Evolutionary conservation across 495 filamentous ascomycete species (phyloP), one percentile per base, ranked within the genome.

Genomic region (Talaromyces adpressus): DNA sequence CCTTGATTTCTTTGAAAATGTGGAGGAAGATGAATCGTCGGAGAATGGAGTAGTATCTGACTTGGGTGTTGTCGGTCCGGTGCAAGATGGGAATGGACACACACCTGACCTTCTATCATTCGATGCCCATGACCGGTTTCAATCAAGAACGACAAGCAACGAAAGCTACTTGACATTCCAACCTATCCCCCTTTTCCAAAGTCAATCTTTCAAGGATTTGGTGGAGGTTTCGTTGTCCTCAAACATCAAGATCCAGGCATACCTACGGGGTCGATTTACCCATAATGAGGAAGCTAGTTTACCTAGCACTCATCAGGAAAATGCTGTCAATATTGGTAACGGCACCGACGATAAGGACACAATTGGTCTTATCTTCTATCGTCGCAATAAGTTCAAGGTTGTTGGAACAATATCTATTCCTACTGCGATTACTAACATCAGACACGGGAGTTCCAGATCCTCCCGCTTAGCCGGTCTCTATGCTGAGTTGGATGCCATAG

Each of bases 331-430:
- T 2, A 30, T 25, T 45, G 18, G n/a, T 51, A 45, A 22, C 23
- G 22, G 32, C 59, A 16, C 32, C 11, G 12, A 47, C 14, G 34
- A 61, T 3, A 39, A 27, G 11, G 59, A 61, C 41, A 45, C 22
- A 47, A n/a, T 61, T 11, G 59, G 41, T 25, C 16, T 61, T 14
- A 61, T 61, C 22, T 61, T 61, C 32, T 61, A 61, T 49, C 32
- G 59, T 18, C 32, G 59, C 9, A 61, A 61, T 9, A 61, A 61
- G 25, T 61, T 61, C 59, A 61, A 61, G 12, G 59, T 61, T 29
- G 18, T 47, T 27, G 59, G 59, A 12, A 61, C 34, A 4, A 32
- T 61, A 12, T 45, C 25, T 23, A 30, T 61, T 2, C 59, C 59
- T 25, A 45, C 32, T 3, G 20, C 20, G 18, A n/a, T 61, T n/a